Base-by-base conservation (phyloP, 2,329 filamentous ascomycete species). In the Neonectria neomacrospora region DNA sequence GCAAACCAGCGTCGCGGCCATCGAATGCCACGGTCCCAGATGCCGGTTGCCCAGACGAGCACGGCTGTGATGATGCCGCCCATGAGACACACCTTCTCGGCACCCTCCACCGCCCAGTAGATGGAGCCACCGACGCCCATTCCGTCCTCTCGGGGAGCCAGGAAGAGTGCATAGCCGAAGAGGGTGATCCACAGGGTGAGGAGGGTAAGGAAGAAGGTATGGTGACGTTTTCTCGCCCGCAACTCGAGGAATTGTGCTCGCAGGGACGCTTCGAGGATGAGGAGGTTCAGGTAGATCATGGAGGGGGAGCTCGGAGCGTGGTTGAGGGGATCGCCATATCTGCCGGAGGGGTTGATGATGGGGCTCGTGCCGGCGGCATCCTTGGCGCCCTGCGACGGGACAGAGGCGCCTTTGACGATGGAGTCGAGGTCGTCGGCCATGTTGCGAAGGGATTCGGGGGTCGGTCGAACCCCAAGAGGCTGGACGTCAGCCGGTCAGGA, bases 281-380 rank as follows among this genome's bases (percentile, higher is more conserved):
- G 87, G 23, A 99, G 90, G 80, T 99, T 99, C 73, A 99, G 89
- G 81, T 99, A 99, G 75, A 99, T 97, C 83, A 97, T 96, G 58
- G 93, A 93, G 48, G 94, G 94, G 16, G 93, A 93, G 75, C 92
- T 95, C n/a, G 94, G 94, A 16, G 95, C 88, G 65, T 90, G 89
- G 72, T 89, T 90, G 66, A 95, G 86, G 28, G 93, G 93, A 76
- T 96, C 93, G 75, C 81, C 80, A 28, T 82, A 78, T 71, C 84
- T 85, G 71, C 71, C 73, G 71, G 81, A 69, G 67, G 81, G 71
- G 67, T 82, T 77, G 68, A 76, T 70, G 74, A 83, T 80, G 72
- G 82, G 78, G 74, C 79, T 80, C 55, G 80, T 80, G 71, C 77
- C 73, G 47, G 81, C 76, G 18, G 58, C 69, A 59, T 67, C 64